Evolutionary conservation across 164 flowering plant species (phyloP).

Genomic region (Liriodendron chinense): DNA sequence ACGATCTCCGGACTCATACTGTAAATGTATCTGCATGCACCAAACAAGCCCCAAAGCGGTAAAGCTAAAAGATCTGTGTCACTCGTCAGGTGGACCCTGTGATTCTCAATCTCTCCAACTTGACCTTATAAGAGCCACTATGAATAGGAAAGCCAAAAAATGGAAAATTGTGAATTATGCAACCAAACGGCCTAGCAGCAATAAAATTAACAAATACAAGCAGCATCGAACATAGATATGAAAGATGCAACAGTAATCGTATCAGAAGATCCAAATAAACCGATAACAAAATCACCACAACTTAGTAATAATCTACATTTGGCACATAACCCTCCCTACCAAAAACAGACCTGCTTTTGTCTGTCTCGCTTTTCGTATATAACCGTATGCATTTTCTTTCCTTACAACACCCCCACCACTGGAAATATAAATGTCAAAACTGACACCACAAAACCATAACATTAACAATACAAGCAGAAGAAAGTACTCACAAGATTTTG

Average conservation of each 20-base stretch:
- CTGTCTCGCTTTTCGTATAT: too few relatives aligned
- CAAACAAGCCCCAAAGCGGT: too few relatives aligned
- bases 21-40: too few relatives aligned
- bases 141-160: too few relatives aligned
- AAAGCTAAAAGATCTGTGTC: too few relatives aligned
- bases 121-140: not conserved
- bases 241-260: not conserved
- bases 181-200: too few relatives aligned
- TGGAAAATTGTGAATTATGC: too few relatives aligned
- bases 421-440: constrained; percentile 3
- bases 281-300: not conserved
- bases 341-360: not conserved
- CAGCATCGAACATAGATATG: too few relatives aligned
- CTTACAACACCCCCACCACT: not conserved
- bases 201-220: too few relatives aligned
- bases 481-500: not conserved
- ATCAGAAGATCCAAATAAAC: not conserved
- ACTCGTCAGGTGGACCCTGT: too few relatives aligned
- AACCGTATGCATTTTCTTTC: not conserved
- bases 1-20: too few relatives aligned
- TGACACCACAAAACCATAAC: constrained; percentile 5
- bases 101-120: not conserved
- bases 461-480: constrained; percentile 5
- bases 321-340: not conserved
- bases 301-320: constrained; percentile 12